phyloP scores from a whole-genome alignment of 164 flowering plant genomes.

The Annona squamosa region DNA sequence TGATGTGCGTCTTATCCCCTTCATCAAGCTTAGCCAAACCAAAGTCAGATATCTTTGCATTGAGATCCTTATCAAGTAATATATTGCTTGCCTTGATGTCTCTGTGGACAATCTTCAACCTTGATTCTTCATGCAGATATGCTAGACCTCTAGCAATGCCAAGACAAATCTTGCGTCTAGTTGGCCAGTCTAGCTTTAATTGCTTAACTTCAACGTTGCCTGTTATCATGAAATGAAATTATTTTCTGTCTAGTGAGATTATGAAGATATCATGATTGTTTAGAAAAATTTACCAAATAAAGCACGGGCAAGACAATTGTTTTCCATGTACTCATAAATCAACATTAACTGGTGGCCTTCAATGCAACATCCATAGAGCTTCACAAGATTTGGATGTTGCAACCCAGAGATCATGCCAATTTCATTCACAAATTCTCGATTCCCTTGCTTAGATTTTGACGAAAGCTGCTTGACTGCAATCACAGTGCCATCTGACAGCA shows the following conservation, averaged over 20 bases:
- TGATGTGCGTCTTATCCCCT: constrained; percentile 52
- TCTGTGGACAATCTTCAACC: constrained; percentile 60
- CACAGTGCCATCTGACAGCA: constrained; percentile 55
- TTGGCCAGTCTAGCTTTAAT: constrained; percentile 52
- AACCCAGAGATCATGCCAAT: constrained; percentile 77
- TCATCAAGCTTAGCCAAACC: constrained; percentile 66
- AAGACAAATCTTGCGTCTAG: constrained; percentile 50
- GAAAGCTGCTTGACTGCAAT: constrained; percentile 84
- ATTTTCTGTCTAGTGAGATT: not conserved
- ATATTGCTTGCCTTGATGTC: constrained; percentile 69
- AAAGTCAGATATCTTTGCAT: constrained; percentile 67
- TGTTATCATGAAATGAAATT: not conserved
- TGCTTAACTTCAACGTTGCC: constrained; percentile 20
- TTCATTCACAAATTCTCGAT: constrained; percentile 74
- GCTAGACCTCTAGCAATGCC: constrained; percentile 63
- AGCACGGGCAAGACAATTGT: constrained; percentile 63
- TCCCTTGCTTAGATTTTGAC: constrained; percentile 78
- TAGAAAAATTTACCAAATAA: constrained; percentile 39
- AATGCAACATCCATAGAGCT: constrained; percentile 68
- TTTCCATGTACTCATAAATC: constrained; percentile 77
- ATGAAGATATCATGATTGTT: not conserved
- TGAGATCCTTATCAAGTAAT: constrained; percentile 56
- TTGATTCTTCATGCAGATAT: constrained; percentile 67
- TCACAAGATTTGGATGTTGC: constrained; percentile 75
- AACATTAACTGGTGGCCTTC: constrained; percentile 63